A percentile compares a stretch with the other conserved stretches of the same genome.
phyloP scores from a whole-genome alignment of 2,329 filamentous ascomycete genomes.

The Dactylellina cionopaga region DNA sequence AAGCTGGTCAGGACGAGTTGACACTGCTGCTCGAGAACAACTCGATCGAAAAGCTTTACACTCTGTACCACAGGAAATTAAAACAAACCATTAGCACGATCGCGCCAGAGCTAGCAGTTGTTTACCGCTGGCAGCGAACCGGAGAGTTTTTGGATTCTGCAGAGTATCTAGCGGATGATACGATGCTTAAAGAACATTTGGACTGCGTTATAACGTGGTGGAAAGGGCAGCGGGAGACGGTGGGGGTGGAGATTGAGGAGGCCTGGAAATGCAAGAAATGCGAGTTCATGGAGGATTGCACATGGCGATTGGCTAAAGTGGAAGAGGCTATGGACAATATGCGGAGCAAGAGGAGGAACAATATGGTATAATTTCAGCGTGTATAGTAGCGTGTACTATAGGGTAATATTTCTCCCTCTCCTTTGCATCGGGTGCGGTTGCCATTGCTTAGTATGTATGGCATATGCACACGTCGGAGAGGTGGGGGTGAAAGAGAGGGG shows the following conservation, averaged over 20 bases:
- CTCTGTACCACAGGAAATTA: slow-evolving; percentile 65
- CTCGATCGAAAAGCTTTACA: slow-evolving; percentile 70
- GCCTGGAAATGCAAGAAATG: slow-evolving; percentile 86
- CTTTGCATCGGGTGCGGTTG: too few relatives aligned
- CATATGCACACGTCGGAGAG: too few relatives aligned
- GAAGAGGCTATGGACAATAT: slow-evolving; percentile 65
- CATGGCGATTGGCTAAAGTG: slow-evolving; percentile 78
- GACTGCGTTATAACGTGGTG: slow-evolving; percentile 83
- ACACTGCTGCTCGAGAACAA: slow-evolving; percentile 68
- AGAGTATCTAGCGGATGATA: slow-evolving; percentile 73
- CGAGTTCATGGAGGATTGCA: slow-evolving; percentile 81
- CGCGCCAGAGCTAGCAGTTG: slow-evolving; percentile 68
- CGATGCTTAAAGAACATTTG: slow-evolving; percentile 73
- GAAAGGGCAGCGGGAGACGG: slow-evolving; percentile 76
- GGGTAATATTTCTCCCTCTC: not conserved
- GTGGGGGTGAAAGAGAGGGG: too few relatives aligned
- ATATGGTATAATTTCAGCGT: slow-evolving; percentile 5
- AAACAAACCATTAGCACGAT: slow-evolving; percentile 68
- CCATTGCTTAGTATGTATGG: too few relatives aligned
- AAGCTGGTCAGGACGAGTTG: slow-evolving; percentile 59
- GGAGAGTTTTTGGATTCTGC: slow-evolving; percentile 69
- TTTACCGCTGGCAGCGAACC: slow-evolving; percentile 65
- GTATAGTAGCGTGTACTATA: slow-evolving; percentile 4
- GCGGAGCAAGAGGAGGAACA: slow-evolving; percentile 56
- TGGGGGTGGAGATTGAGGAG: slow-evolving; percentile 82